These are phyloP conservation scores for Yamadazyma mexicana DNA, from an alignment of 1,139 yeast species.

Conservation along the genomic window DNA sequence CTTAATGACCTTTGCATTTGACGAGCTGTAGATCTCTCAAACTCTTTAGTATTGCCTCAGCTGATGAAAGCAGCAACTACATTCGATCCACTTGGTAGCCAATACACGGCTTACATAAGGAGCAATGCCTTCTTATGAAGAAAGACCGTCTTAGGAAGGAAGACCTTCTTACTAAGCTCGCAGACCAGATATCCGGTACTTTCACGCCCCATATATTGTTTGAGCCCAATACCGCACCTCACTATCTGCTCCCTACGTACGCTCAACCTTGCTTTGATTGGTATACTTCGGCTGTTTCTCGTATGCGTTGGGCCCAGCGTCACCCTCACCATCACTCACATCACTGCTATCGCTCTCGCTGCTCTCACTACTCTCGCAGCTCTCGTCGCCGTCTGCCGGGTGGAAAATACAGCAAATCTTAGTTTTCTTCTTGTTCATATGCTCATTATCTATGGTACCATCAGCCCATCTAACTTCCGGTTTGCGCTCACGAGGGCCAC, in stretches of 20 bases:
- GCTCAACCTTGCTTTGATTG: conserved; percentile 2
- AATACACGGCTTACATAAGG: too few species aligned
- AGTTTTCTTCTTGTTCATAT: conserved; percentile 82
- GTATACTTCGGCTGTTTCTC: conserved; percentile 68
- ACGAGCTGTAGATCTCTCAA: neutral
- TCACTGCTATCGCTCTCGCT: conserved; percentile 42
- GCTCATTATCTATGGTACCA: conserved; percentile 85
- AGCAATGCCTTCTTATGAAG: too few species aligned
- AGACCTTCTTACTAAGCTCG: too few species aligned
- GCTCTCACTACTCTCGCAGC: conserved; percentile 27
- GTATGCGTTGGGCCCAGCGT: conserved; percentile 61
- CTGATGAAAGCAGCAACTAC: too few species aligned
- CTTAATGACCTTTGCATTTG: neutral
- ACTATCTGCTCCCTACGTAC: too few species aligned
- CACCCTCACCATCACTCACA: conserved; percentile 18
- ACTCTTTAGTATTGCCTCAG: too few species aligned
- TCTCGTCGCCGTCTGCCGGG: conserved; percentile 73
- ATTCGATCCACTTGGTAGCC: too few species aligned
- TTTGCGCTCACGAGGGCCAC: conserved; percentile 16
- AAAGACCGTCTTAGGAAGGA: too few species aligned
- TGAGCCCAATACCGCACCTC: too few species aligned
- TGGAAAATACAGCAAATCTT: conserved; percentile 96
- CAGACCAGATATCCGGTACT: too few species aligned
- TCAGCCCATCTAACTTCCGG: conserved; percentile 79
- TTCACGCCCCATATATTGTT: too few species aligned